These are phyloP conservation scores for Malbranchea zuffiana DNA, from an alignment of 2,329 filamentous ascomycete species.

Conservation along the genomic window DNA sequence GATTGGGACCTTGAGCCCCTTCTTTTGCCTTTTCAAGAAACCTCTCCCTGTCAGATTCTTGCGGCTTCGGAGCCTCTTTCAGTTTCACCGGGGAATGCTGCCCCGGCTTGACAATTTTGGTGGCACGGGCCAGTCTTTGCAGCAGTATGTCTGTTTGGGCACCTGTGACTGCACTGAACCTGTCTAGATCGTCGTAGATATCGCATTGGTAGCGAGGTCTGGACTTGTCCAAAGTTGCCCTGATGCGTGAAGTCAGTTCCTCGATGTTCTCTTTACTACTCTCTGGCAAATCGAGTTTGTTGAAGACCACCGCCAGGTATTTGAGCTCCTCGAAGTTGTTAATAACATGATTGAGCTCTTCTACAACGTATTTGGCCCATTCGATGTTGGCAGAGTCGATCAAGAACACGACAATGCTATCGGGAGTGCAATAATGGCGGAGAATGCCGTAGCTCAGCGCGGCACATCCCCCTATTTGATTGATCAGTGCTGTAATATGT, in stretches of 20 bases:
- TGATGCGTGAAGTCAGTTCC: background rate
- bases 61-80: no score
- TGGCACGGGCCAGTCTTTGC: background rate
- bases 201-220: constrained; percentile 4
- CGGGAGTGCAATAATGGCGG: background rate
- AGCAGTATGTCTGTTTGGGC: constrained; percentile 7
- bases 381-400: background rate
- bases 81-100: no score
- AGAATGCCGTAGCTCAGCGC: no score
- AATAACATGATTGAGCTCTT: constrained; percentile 1
- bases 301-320: constrained; percentile 7
- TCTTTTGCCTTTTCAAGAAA: no score
- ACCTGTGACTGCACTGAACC: constrained; percentile 6
- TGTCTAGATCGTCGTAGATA: constrained; percentile 8
- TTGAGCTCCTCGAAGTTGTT: no score
- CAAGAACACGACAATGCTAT: background rate
- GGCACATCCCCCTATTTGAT: no score
- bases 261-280: background rate
- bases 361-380: background rate
- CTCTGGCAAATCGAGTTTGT: constrained; percentile 1
- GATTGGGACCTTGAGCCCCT: no score
- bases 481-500: no score
- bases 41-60: no score
- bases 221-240: background rate
- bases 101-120: background rate